A percentile compares a stretch with the other conserved stretches of the same genome.
These are phyloP conservation scores for Penicillium parvum DNA, from an alignment of 495 filamentous ascomycete genomes.

Conservation along the genomic window DNA sequence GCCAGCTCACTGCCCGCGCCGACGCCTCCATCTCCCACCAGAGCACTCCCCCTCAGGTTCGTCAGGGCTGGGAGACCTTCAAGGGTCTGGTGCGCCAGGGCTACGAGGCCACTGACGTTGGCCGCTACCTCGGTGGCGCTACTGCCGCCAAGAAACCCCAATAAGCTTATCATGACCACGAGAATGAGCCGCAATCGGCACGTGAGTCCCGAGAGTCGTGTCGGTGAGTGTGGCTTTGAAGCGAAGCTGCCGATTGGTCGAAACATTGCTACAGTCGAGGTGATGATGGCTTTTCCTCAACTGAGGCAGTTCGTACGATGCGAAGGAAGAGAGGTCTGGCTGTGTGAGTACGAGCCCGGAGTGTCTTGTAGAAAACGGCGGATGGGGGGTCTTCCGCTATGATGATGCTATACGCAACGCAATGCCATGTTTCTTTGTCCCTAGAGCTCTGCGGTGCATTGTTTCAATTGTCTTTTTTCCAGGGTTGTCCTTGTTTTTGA, in stretches of 20 bases:
- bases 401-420: slow-evolving; percentile 31
- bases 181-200: background rate
- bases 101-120: slow-evolving; percentile 73
- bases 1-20: slow-evolving; percentile 63
- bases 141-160: slow-evolving; percentile 52
- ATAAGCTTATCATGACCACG: slow-evolving; percentile 24
- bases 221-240: background rate
- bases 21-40: slow-evolving; percentile 82
- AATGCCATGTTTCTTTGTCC: slow-evolving; percentile 18
- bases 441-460: slow-evolving; percentile 23
- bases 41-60: slow-evolving; percentile 77
- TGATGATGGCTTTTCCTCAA: too few relatives aligned
- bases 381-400: slow-evolving; percentile 19
- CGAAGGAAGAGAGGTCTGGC: background rate
- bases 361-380: slow-evolving; percentile 26
- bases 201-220: background rate
- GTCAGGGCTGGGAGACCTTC: slow-evolving; percentile 75
- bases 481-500: too few relatives aligned
- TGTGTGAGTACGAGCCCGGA: slow-evolving; percentile 4
- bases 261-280: too few relatives aligned
- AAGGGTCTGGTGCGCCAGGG: slow-evolving; percentile 71
- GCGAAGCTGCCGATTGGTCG: too few relatives aligned
- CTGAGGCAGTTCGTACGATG: too few relatives aligned
- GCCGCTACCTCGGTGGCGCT: slow-evolving; percentile 58
- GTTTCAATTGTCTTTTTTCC: slow-evolving; percentile 12